Percentiles rank a stretch among this genome's conserved stretches.
Conservation (phyloP, 164 flowering plant genomes). For the Nelumbo lutea region DNA sequence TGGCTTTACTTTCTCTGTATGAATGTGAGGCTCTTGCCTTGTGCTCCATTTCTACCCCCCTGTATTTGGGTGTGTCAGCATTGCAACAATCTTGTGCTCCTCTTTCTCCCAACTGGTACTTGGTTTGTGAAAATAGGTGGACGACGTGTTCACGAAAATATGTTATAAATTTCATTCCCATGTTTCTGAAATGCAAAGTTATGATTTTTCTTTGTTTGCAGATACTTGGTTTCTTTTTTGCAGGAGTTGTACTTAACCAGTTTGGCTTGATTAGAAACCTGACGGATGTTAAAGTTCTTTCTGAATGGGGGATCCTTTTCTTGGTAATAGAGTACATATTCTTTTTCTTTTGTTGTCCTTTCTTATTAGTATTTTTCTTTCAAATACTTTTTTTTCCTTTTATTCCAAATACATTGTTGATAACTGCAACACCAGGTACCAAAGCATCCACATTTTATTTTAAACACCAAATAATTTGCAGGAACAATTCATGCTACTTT, state of each 20-base stretch:
- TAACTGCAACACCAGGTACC: neutral
- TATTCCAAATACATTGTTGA: neutral
- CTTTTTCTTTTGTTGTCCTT: constrained; percentile 8
- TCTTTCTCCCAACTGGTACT: no score
- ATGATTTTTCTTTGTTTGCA: constrained; percentile 29
- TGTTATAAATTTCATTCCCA: constrained; percentile 2
- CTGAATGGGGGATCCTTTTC: constrained; percentile 99
- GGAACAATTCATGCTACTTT: neutral
- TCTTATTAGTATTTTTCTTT: neutral
- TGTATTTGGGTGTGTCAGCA: neutral
- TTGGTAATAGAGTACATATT: constrained; percentile 51
- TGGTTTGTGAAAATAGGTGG: no score
- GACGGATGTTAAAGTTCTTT: constrained; percentile 89
- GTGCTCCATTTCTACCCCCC: neutral
- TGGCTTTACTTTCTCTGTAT: neutral
- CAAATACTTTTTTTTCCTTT: neutral
- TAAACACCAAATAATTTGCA: neutral
- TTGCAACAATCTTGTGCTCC: no score
- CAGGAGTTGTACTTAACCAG: constrained; percentile 90
- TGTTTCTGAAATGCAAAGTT: neutral
- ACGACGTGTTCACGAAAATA: neutral
- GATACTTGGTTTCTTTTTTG: constrained; percentile 98
- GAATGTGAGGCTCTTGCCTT: neutral
- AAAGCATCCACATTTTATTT: neutral
- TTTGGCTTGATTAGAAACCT: constrained; percentile 91